Evolutionary conservation across 306 rosid genomes (phyloP).

Genomic region (Datisca glomerata): DNA sequence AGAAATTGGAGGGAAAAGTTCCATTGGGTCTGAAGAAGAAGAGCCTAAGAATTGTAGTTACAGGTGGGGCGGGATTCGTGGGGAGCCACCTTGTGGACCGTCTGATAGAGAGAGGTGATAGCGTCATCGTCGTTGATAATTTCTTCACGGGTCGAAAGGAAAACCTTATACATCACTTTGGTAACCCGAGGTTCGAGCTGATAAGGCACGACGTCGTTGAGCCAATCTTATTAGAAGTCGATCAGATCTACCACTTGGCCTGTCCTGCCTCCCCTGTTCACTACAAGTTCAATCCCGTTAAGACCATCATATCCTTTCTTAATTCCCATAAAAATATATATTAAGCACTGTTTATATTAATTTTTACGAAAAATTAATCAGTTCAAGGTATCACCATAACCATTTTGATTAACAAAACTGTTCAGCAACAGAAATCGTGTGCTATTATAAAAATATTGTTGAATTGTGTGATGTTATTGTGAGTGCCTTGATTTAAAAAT

Average conservation of each 20-base stretch:
- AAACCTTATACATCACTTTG: constrained; percentile 56
- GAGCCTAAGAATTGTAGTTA: constrained; percentile 50
- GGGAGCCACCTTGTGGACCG: constrained; percentile 95
- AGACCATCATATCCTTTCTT: constrained; percentile 84
- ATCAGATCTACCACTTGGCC: constrained; percentile 91
- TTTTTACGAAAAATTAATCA: too few relatives aligned
- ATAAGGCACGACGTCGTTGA: constrained; percentile 90
- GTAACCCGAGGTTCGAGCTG: constrained; percentile 76
- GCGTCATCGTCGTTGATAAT: constrained; percentile 74
- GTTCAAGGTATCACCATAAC: too few relatives aligned
- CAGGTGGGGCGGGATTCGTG: constrained; percentile 97
- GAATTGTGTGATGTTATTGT: too few relatives aligned
- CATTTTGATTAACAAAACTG: too few relatives aligned
- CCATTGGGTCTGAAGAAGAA: constrained; percentile 27
- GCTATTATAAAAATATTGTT: too few relatives aligned
- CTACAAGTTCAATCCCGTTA: constrained; percentile 92
- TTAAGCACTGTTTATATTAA: too few relatives aligned
- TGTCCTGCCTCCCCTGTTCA: constrained; percentile 97
- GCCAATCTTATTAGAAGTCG: constrained; percentile 77
- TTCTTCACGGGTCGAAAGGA: constrained; percentile 81
- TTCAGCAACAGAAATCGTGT: too few relatives aligned
- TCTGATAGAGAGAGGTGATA: constrained; percentile 64
- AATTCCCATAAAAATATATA: too few relatives aligned
- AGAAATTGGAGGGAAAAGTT: constrained; percentile 21
- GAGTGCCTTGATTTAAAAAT: too few relatives aligned